Percentiles rank a stretch among this genome's conserved stretches.
phyloP scores from a whole-genome alignment of 805 yeast genomes.

The Nakazawaea laoshanensis region DNA sequence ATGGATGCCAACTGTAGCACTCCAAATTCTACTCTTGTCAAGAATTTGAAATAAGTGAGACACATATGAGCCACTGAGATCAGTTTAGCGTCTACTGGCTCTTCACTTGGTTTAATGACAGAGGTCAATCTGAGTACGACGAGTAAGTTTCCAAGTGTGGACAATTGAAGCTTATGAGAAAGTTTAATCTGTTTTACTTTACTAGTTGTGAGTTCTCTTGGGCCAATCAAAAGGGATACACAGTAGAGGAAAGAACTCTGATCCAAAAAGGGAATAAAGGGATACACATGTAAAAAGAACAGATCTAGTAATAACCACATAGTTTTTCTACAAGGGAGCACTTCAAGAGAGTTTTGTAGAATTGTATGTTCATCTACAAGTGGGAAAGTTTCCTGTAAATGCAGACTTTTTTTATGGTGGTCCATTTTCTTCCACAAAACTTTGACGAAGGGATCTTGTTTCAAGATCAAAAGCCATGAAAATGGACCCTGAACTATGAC shows the following conservation, averaged over 20 bases:
- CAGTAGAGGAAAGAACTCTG: conserved; percentile 22
- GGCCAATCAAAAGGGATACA: conserved; percentile 28
- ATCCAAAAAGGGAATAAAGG: conserved; percentile 40
- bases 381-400: not conserved
- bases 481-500: conserved; percentile 23
- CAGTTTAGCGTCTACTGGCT: conserved; percentile 36
- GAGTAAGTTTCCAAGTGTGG: conserved; percentile 30
- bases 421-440: conserved; percentile 10
- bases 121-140: conserved; percentile 32
- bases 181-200: conserved; percentile 21
- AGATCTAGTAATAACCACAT: conserved; percentile 36
- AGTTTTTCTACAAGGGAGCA: conserved; percentile 33
- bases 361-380: conserved; percentile 9
- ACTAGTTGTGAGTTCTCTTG: conserved; percentile 18
- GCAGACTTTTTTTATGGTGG: not conserved
- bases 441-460: conserved; percentile 21
- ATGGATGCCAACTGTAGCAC: conserved; percentile 46
- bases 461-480: conserved; percentile 18
- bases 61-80: conserved; percentile 42
- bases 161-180: conserved; percentile 30
- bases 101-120: conserved; percentile 22
- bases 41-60: conserved; percentile 42
- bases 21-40: conserved; percentile 37
- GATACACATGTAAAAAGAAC: conserved; percentile 35
- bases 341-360: conserved; percentile 24